A percentile compares a stretch with the other conserved stretches of the same genome.
Evolutionary conservation across 129 eudicot species (phyloP).

Genomic region (Helianthus tuberosus): DNA sequence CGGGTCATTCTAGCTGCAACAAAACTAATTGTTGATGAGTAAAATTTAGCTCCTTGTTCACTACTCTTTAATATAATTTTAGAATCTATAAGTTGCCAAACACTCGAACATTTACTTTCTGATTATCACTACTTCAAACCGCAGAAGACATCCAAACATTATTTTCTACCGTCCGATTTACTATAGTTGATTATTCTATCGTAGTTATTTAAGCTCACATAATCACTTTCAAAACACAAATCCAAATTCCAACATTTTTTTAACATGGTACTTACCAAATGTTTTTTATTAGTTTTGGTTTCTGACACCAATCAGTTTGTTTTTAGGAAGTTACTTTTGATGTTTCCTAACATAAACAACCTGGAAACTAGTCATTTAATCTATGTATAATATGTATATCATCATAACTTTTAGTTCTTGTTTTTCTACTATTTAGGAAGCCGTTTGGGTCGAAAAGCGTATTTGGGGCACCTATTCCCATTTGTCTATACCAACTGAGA

Average conservation of each 20-base stretch:
- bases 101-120: neutral
- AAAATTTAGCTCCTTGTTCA: neutral
- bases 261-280: neutral
- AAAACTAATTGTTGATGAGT: neutral
- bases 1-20: neutral
- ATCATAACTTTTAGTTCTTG: neutral
- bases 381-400: conserved; percentile 2
- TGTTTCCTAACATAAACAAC: neutral
- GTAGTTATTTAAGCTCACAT: neutral
- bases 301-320: conserved; percentile 6
- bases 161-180: neutral
- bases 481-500: conserved; percentile 11
- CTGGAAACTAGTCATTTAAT: neutral
- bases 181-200: neutral
- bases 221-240: neutral
- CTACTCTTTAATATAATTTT: neutral
- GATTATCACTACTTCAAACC: neutral
- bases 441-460: conserved; percentile 3
- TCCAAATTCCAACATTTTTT: neutral
- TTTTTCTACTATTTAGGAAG: conserved; percentile 11
- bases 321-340: neutral
- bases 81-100: neutral
- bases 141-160: neutral
- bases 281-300: neutral
- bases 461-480: conserved; percentile 25